Base-by-base conservation (phyloP, 495 filamentous ascomycete species). In the Bryoglossum gracile region DNA sequence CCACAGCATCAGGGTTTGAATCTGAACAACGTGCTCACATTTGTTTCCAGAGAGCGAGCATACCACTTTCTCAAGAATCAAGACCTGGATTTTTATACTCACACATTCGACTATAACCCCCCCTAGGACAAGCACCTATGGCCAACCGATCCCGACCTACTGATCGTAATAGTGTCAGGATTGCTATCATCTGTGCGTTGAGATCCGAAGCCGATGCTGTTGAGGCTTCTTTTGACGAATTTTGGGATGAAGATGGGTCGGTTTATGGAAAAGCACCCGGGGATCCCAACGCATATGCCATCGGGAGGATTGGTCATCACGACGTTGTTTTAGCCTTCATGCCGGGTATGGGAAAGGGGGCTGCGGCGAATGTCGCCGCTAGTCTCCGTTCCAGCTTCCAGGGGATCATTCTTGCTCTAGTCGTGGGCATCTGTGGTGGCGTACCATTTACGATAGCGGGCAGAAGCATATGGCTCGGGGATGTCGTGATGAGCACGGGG, bases 401-500 rank as follows among this genome's bases (percentile, higher is more conserved):
- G 16, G 48, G 62, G 14, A 58, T 74, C 42, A 58, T 44, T 43
- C 57, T 67, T 18, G 61, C 65, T 6, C 53, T 74, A 0, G 60
- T 72, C 54, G 66, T 73, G 1, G 69, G 70, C 2, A 70, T 73
- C 37, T 65, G 71, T n/a, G 69, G 71, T 18, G 70, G 68, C 1
- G 57, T 71, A n/a, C 66, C 68, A 11, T 11, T 3, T 36, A 8
- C 2, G 16, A 24, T 8, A 18, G 39, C 34, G 23, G 40, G 23
- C 8, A 40, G 37, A 40, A 58, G 64, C 14, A 53, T 68, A 5
- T 40, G 68, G n/a, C 62, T 74, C 1, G 70, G 72, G 4, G 70
- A 76, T 50, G 67, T 74, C 1, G 59, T 74, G 14, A 63, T 76
- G 25, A 71, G 69, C 46, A 62, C 60, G 0, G 43, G 37, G n/a